Conservation (phyloP, 1,139 yeast species). For the Spencermartinsiella ligniputridi region DNA sequence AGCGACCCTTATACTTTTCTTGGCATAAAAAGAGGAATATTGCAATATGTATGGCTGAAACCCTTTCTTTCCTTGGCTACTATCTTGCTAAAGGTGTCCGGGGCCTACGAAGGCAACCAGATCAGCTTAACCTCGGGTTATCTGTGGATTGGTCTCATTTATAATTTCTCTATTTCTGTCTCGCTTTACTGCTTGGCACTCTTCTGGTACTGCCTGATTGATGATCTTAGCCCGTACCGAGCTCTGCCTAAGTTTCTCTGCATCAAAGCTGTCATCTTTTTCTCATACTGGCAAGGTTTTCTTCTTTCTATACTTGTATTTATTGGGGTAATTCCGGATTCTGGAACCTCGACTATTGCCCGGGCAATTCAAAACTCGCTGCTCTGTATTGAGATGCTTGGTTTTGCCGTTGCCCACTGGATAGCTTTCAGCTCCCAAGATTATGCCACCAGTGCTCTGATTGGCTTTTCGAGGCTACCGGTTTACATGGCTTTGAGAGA, state of each 20-base stretch:
- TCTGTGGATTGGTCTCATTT: slow-evolving; percentile 64
- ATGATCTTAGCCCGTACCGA: slow-evolving; percentile 70
- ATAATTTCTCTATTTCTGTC: slow-evolving; percentile 74
- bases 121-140: slow-evolving; percentile 49
- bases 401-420: slow-evolving; percentile 87
- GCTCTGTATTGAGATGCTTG: slow-evolving; percentile 77
- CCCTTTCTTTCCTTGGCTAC: slow-evolving; percentile 66
- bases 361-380: slow-evolving; percentile 70
- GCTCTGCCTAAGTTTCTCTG: slow-evolving; percentile 93
- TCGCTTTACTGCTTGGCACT: slow-evolving; percentile 83
- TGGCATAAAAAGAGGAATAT: slow-evolving; percentile 72
- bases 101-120: slow-evolving; percentile 44
- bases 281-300: slow-evolving; percentile 95
- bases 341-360: slow-evolving; percentile 36
- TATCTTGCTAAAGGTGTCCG: slow-evolving; percentile 48
- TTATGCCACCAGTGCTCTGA: slow-evolving; percentile 56
- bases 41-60: slow-evolving; percentile 94
- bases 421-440: slow-evolving; percentile 75
- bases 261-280: slow-evolving; percentile 89
- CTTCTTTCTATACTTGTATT: slow-evolving; percentile 57
- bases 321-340: slow-evolving; percentile 46
- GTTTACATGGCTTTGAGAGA: slow-evolving; percentile 66
- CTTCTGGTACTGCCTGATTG: slow-evolving; percentile 84
- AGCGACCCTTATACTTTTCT: slow-evolving; percentile 81
- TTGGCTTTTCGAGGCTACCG: slow-evolving; percentile 62